Percentiles rank a stretch among this genome's conserved stretches.
These are phyloP conservation scores for Barnettozyma populi DNA, from an alignment of 805 yeast species.

Conservation along the genomic window DNA sequence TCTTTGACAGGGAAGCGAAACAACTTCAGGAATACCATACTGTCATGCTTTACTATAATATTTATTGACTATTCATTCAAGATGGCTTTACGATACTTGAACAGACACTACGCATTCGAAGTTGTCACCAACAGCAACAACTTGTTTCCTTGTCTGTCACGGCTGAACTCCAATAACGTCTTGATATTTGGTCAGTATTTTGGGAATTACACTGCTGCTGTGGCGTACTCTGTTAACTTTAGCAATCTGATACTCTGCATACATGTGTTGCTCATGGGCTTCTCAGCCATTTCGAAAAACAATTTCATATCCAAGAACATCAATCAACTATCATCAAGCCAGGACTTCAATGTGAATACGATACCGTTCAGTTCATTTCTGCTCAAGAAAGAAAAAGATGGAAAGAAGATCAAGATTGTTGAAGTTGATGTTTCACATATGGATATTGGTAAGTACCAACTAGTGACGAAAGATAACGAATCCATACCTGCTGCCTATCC, in stretches of 20 bases:
- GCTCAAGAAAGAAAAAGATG: conserved; percentile 9
- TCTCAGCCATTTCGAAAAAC: conserved; percentile 21
- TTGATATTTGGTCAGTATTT: conserved; percentile 1
- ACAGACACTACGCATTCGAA: not conserved
- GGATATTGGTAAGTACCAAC: conserved; percentile 1
- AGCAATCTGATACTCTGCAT: conserved; percentile 19
- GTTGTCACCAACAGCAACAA: conserved; percentile 4
- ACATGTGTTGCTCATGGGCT: conserved; percentile 21
- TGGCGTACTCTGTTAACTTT: conserved; percentile 9
- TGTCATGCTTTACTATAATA: conserved; percentile 9
- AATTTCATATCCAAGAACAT: conserved; percentile 22
- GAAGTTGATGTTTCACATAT: conserved; percentile 14
- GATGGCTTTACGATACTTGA: not conserved
- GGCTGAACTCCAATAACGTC: conserved; percentile 4
- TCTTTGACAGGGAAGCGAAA: conserved; percentile 17
- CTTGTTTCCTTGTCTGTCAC: conserved; percentile 21
- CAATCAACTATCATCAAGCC: conserved; percentile 19
- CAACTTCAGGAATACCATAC: conserved; percentile 9
- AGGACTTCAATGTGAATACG: conserved; percentile 1
- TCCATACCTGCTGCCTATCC: conserved; percentile 8
- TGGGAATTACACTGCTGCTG: conserved; percentile 1
- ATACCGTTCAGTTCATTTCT: conserved; percentile 11
- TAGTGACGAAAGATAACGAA: not conserved
- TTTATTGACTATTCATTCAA: conserved; percentile 14
- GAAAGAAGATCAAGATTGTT: conserved; percentile 13